Conservation (phyloP, 2,329 filamentous ascomycete genomes). For the Rutstroemia sp. region DNA sequence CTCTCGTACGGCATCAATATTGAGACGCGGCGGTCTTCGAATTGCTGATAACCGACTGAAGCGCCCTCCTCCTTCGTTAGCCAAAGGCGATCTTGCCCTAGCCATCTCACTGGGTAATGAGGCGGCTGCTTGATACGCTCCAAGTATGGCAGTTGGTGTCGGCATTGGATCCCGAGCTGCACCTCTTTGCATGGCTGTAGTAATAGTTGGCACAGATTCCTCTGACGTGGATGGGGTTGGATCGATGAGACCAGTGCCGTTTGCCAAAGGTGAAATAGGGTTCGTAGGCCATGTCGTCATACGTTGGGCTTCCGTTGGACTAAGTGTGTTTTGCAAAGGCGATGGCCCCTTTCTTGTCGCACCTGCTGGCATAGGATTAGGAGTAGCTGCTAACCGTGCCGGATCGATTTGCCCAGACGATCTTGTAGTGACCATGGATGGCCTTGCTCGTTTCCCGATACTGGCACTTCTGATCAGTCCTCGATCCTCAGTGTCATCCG, state of each 20-base stretch:
- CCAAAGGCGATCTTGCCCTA: neutral
- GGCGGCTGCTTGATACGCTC: constrained; percentile 41
- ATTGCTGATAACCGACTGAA: constrained; percentile 46
- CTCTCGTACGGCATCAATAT: constrained; percentile 74
- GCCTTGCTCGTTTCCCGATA: constrained; percentile 52
- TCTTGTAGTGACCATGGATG: constrained; percentile 45
- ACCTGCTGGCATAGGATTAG: neutral
- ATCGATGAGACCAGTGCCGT: constrained; percentile 25
- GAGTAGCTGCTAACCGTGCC: neutral
- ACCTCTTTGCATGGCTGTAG: constrained; percentile 15
- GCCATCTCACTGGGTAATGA: constrained; percentile 10
- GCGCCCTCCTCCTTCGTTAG: neutral
- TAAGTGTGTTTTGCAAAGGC: constrained; percentile 35
- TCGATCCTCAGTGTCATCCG: constrained; percentile 38
- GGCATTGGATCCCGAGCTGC: constrained; percentile 16
- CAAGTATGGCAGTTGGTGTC: constrained; percentile 35
- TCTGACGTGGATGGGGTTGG: constrained; percentile 22
- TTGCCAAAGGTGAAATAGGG: constrained; percentile 20
- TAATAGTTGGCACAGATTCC: constrained; percentile 17
- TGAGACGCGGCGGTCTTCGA: constrained; percentile 62
- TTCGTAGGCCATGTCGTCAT: constrained; percentile 20
- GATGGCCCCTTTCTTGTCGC: constrained; percentile 17
- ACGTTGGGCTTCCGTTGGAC: constrained; percentile 22
- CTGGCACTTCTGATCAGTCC: constrained; percentile 54
- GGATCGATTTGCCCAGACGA: constrained; percentile 19